Base-by-base conservation (phyloP, 306 rosid species). In the Amphicarpaea edgeworthii region DNA sequence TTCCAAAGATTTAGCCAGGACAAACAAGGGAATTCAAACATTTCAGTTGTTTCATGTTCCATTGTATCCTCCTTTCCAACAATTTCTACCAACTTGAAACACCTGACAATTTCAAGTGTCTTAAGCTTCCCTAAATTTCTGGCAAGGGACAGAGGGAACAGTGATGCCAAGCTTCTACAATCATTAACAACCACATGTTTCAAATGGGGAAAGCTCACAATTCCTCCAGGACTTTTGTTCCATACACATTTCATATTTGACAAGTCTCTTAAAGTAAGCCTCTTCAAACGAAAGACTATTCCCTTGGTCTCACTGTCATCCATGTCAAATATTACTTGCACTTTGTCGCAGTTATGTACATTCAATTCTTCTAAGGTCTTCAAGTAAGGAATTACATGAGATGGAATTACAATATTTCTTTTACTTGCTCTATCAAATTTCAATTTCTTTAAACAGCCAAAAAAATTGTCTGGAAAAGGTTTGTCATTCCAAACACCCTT, bases 21-120 rank as follows among this genome's bases (percentile, higher is more conserved):
- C 23, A 61, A 61, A 61, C 45, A 32, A 7, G 73, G 57, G 23
- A 68, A 68, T 45, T 45, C 24, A 68, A 68, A 68, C 41, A 15
- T 24, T 68, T 45, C 57, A 68, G 15, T 24, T 68, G 57, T 20
- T 68, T 0, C 54, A 43, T 45, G 15, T 24, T 45, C 9, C 57
- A 8, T 45, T 1, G 5, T 11, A 15, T 14, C 55, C 23, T 67
- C 28, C 59, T 42, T 43, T 59, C 19, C 60, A 43, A 73, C 70
- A 73, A 73, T 43, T 43, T 45, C 70, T 12, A 41, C 59, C 45
- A 73, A 23, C 26, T 7, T 32, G 15, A 42, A 30, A 24, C 58
- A 45, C 1, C 0, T 1, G 0, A 1, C 8, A 1, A 68, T n/a
- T 0, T 5, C 1, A 46, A 68, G 46, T 37, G 14, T 3, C 26